These are phyloP conservation scores for Aureobasidium mangrovei DNA, from an alignment of 2,329 filamentous ascomycete genomes.

Conservation along the genomic window DNA sequence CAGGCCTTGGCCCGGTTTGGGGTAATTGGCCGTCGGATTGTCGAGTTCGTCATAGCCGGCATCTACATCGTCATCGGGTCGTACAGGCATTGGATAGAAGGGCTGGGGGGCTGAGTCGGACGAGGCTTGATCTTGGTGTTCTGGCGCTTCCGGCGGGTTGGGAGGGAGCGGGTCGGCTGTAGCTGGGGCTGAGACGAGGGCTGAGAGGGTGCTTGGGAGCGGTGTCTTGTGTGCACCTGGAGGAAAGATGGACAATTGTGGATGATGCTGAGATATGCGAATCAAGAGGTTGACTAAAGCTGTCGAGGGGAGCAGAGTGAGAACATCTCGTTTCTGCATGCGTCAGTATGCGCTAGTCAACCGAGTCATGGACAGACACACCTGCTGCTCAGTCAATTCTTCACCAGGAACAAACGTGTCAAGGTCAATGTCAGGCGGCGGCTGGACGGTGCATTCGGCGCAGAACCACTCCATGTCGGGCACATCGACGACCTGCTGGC, in stretches of 20 bases:
- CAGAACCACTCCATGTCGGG: conserved; percentile 66
- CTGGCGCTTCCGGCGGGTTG: conserved; percentile 12
- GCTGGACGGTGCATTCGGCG: conserved; percentile 47
- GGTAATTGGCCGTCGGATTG: conserved; percentile 50
- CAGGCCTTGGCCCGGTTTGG: conserved; percentile 53
- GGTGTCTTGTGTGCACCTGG: conserved; percentile 21
- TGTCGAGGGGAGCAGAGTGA: conserved; percentile 51
- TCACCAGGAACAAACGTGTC: conserved; percentile 32
- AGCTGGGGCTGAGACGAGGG: conserved; percentile 26
- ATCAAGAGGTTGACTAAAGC: conserved; percentile 58
- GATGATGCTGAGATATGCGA: conserved; percentile 51
- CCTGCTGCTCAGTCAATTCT: conserved; percentile 35
- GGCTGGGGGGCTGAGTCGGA: conserved; percentile 16
- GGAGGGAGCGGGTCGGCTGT: conserved; percentile 18
- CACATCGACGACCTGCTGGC: conserved; percentile 58
- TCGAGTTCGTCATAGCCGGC: conserved; percentile 47
- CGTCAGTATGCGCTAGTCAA: neutral
- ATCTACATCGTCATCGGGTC: conserved; percentile 36
- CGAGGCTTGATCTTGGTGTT: conserved; percentile 14
- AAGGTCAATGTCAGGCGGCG: conserved; percentile 33
- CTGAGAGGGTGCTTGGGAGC: conserved; percentile 12
- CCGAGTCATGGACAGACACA: conserved; percentile 20
- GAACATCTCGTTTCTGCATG: conserved; percentile 22
- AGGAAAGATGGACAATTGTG: conserved; percentile 58
- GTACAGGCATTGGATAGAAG: conserved; percentile 16